A percentile compares a stretch with the other conserved stretches of the same genome.
phyloP scores from a whole-genome alignment of 1,139 yeast genomes.

The Blastobotrys petasosporus region DNA sequence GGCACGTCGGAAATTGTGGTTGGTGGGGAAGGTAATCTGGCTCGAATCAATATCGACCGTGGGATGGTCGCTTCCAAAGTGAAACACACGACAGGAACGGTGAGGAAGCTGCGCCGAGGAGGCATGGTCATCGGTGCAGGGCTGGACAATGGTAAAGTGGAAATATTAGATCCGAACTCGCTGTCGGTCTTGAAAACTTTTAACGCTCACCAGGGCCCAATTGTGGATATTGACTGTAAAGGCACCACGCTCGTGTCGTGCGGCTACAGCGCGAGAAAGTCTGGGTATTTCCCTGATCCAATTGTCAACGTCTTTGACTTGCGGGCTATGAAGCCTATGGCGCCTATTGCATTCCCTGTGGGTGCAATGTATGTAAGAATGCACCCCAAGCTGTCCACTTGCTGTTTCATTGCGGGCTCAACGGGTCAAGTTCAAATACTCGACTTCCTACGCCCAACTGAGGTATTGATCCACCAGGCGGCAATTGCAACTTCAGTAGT shows the following conservation, averaged over 20 bases:
- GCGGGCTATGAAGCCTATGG: slow-evolving; percentile 61
- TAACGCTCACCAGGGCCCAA: slow-evolving; percentile 65
- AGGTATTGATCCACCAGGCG: slow-evolving; percentile 40
- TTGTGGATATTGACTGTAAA: slow-evolving; percentile 71
- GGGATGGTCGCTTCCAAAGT: slow-evolving; percentile 33
- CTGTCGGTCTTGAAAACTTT: slow-evolving; percentile 55
- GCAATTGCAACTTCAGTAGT: slow-evolving; percentile 41
- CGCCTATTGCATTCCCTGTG: slow-evolving; percentile 84
- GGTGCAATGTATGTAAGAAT: slow-evolving; percentile 82
- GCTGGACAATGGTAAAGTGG: slow-evolving; percentile 60
- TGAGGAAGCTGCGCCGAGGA: slow-evolving; percentile 34
- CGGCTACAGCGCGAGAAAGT: slow-evolving; percentile 63
- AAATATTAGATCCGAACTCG: slow-evolving; percentile 65
- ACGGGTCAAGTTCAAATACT: slow-evolving; percentile 81
- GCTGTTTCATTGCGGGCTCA: slow-evolving; percentile 66
- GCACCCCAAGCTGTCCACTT: slow-evolving; percentile 83
- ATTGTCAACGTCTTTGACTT: slow-evolving; percentile 79
- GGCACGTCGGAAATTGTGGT: slow-evolving; percentile 41
- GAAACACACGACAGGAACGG: slow-evolving; percentile 18
- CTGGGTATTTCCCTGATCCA: slow-evolving; percentile 59
- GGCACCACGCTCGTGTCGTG: slow-evolving; percentile 78
- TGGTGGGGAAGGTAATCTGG: slow-evolving; percentile 44
- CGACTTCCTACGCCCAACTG: slow-evolving; percentile 74
- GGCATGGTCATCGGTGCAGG: slow-evolving; percentile 51
- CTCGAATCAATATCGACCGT: slow-evolving; percentile 58